Conservation (phyloP, 305 asterid genomes). For the Plantago coronopus region DNA sequence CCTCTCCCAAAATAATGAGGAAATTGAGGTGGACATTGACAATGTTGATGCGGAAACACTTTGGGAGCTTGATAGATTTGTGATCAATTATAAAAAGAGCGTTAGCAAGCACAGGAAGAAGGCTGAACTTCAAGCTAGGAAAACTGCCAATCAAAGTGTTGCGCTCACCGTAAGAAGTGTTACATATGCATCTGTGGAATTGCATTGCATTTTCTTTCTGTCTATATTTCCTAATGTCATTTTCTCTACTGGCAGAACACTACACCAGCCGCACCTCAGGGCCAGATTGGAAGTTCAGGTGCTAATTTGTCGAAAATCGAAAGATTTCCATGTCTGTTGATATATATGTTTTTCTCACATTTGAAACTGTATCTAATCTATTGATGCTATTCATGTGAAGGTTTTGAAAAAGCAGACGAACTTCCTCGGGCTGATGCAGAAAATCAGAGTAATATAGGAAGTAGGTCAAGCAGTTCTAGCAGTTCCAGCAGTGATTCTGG, state of each 20-base stretch:
- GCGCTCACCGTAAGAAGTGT: constrained; percentile 29
- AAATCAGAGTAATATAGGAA: constrained; percentile 33
- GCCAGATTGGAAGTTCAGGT: constrained; percentile 43
- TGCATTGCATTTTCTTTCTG: background rate
- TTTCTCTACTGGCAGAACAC: constrained; percentile 34
- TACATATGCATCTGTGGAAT: background rate
- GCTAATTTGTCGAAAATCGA: background rate
- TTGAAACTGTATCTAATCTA: constrained; percentile 7
- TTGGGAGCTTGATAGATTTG: constrained; percentile 83
- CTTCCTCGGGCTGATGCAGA: constrained; percentile 36
- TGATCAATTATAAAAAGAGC: constrained; percentile 65
- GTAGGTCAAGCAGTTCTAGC: constrained; percentile 64
- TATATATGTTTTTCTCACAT: background rate
- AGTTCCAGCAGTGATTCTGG: constrained; percentile 73
- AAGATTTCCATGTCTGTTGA: background rate
- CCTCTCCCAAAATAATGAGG: constrained; percentile 63
- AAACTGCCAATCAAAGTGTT: constrained; percentile 33
- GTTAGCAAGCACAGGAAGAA: constrained; percentile 65
- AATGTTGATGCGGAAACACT: constrained; percentile 73
- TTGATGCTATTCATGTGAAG: constrained; percentile 18
- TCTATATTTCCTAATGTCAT: constrained; percentile 7
- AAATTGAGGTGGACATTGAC: constrained; percentile 80
- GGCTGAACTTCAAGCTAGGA: constrained; percentile 56
- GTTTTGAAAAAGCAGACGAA: constrained; percentile 32
- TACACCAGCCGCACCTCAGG: constrained; percentile 19